phyloP scores from a whole-genome alignment of 2,329 filamentous ascomycete species.

The Didymella glomerata region DNA sequence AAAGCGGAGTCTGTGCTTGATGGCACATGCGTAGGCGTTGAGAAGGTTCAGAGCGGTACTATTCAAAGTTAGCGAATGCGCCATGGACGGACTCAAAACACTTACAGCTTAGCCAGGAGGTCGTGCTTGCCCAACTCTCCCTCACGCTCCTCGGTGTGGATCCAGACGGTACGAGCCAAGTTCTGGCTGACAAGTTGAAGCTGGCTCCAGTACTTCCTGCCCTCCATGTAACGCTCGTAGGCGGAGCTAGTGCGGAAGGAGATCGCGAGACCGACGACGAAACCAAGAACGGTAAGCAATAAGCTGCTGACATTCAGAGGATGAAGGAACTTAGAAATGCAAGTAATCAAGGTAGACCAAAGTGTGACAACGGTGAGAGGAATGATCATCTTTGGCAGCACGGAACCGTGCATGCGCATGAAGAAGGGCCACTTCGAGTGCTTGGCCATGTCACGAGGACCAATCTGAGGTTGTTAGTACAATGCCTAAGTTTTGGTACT shows the following conservation, averaged over 20 bases:
- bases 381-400: slow-evolving; percentile 76
- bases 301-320: slow-evolving; percentile 69
- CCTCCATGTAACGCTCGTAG: slow-evolving; percentile 73
- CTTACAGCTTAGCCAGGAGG: slow-evolving; percentile 71
- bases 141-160: slow-evolving; percentile 72
- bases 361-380: slow-evolving; percentile 68
- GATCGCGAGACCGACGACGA: slow-evolving; percentile 80
- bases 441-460: slow-evolving; percentile 73
- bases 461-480: slow-evolving; percentile 46
- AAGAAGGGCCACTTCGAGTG: slow-evolving; percentile 82
- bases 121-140: slow-evolving; percentile 69
- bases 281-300: slow-evolving; percentile 79
- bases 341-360: slow-evolving; percentile 73
- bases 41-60: slow-evolving; percentile 77
- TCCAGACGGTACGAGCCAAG: slow-evolving; percentile 78
- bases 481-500: background rate
- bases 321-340: slow-evolving; percentile 54
- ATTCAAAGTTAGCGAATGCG: background rate
- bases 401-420: slow-evolving; percentile 77
- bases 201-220: slow-evolving; percentile 69
- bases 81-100: background rate
- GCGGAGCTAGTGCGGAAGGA: slow-evolving; percentile 80
- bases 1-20: slow-evolving; percentile 85
- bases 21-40: slow-evolving; percentile 76
- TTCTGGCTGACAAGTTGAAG: slow-evolving; percentile 65